Evolutionary conservation across 495 filamentous ascomycete genomes (phyloP).

Genomic region (Lindgomyces ingoldianus): DNA sequence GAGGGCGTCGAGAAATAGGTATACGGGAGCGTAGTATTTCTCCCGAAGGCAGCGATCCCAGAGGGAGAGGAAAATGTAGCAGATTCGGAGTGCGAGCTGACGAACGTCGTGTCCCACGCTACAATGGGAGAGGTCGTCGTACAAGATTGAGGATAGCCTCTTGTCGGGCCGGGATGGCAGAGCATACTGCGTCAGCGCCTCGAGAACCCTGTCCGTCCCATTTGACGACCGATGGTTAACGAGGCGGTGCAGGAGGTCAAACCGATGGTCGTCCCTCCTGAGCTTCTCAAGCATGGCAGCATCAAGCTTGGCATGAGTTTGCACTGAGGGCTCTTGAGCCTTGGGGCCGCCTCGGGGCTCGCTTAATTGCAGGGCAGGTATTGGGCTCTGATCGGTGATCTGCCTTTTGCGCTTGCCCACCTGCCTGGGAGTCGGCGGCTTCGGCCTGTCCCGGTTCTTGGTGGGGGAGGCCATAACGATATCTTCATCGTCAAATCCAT

Average conservation of each 20-base stretch:
- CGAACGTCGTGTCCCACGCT: constrained; percentile 42
- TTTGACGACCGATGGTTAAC: constrained; percentile 57
- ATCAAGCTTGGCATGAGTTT: constrained; percentile 38
- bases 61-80: constrained; percentile 55
- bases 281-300: constrained; percentile 40
- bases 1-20: constrained; percentile 59
- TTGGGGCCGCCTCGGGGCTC: constrained; percentile 42
- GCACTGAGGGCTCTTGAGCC: not conserved
- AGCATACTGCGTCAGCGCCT: constrained; percentile 81
- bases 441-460: constrained; percentile 53
- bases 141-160: constrained; percentile 59
- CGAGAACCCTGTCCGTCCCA: constrained; percentile 56
- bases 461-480: constrained; percentile 61
- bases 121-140: constrained; percentile 54
- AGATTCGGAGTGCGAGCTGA: constrained; percentile 56
- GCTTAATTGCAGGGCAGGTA: constrained; percentile 54
- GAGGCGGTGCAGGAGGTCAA: constrained; percentile 58
- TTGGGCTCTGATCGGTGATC: constrained; percentile 56
- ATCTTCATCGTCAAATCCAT: constrained; percentile 76
- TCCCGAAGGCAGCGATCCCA: constrained; percentile 66
- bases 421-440: constrained; percentile 59
- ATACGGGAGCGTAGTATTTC: constrained; percentile 58
- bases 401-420: constrained; percentile 65
- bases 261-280: constrained; percentile 44
- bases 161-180: constrained; percentile 55